phyloP scores from a whole-genome alignment of 2,329 filamentous ascomycete species.

The Aspergillus bombycis region DNA sequence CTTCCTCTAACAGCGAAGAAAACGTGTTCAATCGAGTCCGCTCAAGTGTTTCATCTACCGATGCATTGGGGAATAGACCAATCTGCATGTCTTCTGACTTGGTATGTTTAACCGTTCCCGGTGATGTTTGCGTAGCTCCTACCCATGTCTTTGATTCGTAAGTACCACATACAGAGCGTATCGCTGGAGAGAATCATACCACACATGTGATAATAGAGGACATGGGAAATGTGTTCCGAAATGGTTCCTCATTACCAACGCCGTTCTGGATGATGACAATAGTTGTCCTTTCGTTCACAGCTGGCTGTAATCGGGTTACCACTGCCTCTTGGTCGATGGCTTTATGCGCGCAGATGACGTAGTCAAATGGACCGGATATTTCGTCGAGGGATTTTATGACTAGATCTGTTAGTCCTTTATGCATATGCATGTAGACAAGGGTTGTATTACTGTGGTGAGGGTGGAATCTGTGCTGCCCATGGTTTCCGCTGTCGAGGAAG shows the following conservation, averaged over 20 bases:
- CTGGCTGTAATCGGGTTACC: constrained; percentile 38
- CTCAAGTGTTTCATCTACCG: constrained; percentile 35
- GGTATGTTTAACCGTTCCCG: constrained; percentile 55
- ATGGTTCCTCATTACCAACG: constrained; percentile 46
- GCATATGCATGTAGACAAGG: background rate
- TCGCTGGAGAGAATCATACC: constrained; percentile 39
- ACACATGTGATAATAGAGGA: constrained; percentile 43
- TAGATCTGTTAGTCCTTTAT: constrained; percentile 17
- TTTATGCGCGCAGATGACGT: constrained; percentile 45
- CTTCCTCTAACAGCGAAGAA: constrained; percentile 43
- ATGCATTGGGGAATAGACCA: constrained; percentile 52
- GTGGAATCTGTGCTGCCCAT: constrained; percentile 40
- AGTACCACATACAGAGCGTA: background rate
- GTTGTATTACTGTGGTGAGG: constrained; percentile 37
- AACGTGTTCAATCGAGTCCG: constrained; percentile 46
- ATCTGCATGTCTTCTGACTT: constrained; percentile 60
- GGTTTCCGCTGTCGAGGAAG: constrained; percentile 44
- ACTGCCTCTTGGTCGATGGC: constrained; percentile 46
- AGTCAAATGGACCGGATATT: constrained; percentile 35
- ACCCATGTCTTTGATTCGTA: constrained; percentile 43
- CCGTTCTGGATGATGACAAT: constrained; percentile 48
- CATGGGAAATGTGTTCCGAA: constrained; percentile 35
- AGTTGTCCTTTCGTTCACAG: constrained; percentile 40
- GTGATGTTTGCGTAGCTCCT: constrained; percentile 54
- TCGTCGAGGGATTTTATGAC: constrained; percentile 46